Conservation (phyloP, 257 asterid genomes). For the Rauvolfia tetraphylla region DNA sequence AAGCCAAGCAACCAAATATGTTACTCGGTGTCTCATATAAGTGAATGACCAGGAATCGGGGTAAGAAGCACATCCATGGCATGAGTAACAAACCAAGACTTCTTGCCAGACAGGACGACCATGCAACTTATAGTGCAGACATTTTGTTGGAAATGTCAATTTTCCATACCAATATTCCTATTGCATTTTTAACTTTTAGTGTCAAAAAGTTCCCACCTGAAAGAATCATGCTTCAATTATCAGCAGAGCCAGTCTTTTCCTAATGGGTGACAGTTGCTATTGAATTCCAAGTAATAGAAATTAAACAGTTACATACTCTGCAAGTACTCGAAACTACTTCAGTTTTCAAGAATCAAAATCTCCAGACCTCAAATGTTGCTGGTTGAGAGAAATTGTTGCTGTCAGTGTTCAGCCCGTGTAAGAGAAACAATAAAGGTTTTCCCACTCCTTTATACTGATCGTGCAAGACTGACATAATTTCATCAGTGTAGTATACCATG, state of each 20-base stretch:
- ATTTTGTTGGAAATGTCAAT: neutral
- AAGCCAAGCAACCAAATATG: neutral
- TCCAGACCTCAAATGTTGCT: slow-evolving; percentile 75
- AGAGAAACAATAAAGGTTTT: slow-evolving; percentile 73
- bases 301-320: neutral
- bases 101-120: neutral
- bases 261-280: neutral
- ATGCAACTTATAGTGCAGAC: neutral
- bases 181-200: neutral
- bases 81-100: neutral
- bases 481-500: slow-evolving; percentile 63
- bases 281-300: neutral
- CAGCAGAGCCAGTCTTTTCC: neutral
- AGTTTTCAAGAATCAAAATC: slow-evolving; percentile 6
- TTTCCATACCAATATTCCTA: neutral
- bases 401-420: slow-evolving; percentile 89
- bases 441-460: slow-evolving; percentile 59
- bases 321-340: neutral
- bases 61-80: neutral
- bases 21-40: neutral
- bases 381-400: slow-evolving; percentile 80
- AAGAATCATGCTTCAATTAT: neutral
- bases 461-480: slow-evolving; percentile 58
- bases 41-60: neutral
- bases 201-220: too few species aligned